Base-by-base conservation (phyloP, 176 grass and related monocot species). In the Raddia guianensis region DNA sequence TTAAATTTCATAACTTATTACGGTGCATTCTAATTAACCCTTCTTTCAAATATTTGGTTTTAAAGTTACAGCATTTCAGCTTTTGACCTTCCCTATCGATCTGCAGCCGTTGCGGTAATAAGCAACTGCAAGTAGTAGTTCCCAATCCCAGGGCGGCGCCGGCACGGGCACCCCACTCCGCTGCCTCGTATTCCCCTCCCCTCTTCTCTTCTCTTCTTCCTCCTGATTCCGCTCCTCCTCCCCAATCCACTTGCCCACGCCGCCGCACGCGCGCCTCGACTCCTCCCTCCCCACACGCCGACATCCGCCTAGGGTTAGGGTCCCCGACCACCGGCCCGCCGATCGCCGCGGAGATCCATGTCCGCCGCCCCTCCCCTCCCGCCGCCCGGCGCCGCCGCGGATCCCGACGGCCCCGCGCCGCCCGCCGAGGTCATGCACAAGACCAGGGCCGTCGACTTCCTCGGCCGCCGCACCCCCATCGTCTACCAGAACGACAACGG, bases 401-500 rank as follows among this genome's bases (percentile, higher is more conserved):
- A 86, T 80, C 82, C 83, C 74, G 84, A 61, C 74, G 84, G 50
- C 50, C 71, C 81, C 11, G 9, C 49, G 42, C 68, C 60, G 59
- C 57, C 53, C 50, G 56, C 71, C 37, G 84, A 79, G 59, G 94
- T 89, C 18, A 86, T 99, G 53, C 92, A 99, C 87, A 92, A 89
- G 86, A 96, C 89, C 15, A 95, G 94, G 76, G 82, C 87, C 51
- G 79, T 99, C 49, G 90, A 99, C 63, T 99, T 99, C 80, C 91
- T 96, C 46, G 97, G 97, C 15, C 97, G 97, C 21, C 81, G 81
- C 48, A 96, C 90, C 45, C 82, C 93, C 40, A 93, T 99, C 82
- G 84, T 99, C 82, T 94, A 96, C 76, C 97, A 96, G 82, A 99
- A 93, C 88, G 97, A 96, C 74, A 99, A 99, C 91, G 97, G 97